Evolutionary conservation across 139 green algal species (phyloP).

Genomic region (Axilococcus clingmanii): DNA sequence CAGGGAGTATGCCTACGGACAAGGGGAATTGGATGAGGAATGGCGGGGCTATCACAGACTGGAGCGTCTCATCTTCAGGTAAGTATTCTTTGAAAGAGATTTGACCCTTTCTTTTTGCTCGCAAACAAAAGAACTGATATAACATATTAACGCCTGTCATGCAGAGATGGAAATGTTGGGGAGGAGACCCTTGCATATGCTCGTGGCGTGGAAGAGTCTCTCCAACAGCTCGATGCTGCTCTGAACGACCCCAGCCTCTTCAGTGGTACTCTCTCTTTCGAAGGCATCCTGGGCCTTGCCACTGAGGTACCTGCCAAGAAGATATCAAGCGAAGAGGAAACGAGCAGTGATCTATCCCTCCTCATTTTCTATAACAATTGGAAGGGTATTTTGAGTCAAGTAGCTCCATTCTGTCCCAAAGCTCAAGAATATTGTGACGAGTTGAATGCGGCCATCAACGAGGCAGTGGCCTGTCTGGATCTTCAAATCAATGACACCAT

Average conservation of each 20-base stretch:
- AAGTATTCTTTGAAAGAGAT: no score
- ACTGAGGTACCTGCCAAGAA: conserved; percentile 29
- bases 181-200: neutral
- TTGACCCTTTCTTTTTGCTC: no score
- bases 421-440: neutral
- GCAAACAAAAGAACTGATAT: no score
- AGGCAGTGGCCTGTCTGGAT: conserved; percentile 5
- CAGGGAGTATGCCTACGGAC: conserved; percentile 7
- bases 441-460: neutral
- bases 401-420: conserved; percentile 5
- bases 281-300: conserved; percentile 19
- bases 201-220: neutral
- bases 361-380: conserved; percentile 34
- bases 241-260: neutral
- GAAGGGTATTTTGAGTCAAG: conserved; percentile 21
- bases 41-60: conserved; percentile 14
- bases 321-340: conserved; percentile 27
- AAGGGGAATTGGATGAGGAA: neutral
- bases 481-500: conserved; percentile 7
- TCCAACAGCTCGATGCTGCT: neutral
- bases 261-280: conserved; percentile 3
- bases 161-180: neutral
- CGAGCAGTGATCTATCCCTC: conserved; percentile 10
- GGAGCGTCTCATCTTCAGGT: conserved; percentile 20
- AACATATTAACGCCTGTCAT: no score